Percentiles rank a stretch among this genome's conserved stretches.
phyloP scores from a whole-genome alignment of 495 filamentous ascomycete species.

The Rusavskia elegans region DNA sequence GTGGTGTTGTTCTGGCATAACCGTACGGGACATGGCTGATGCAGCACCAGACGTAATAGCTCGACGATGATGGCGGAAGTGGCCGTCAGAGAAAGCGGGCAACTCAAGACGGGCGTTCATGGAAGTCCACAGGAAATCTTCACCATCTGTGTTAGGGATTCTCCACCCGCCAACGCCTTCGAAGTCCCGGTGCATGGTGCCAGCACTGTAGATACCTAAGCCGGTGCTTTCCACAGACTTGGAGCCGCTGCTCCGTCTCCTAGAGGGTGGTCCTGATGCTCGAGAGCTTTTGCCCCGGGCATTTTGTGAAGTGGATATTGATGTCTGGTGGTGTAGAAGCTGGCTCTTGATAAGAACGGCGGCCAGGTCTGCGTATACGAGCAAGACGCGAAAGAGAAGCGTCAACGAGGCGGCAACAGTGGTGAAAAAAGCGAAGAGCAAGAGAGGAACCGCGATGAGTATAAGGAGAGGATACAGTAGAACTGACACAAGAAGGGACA shows the following conservation, averaged over 20 bases:
- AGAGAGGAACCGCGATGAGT: conserved; percentile 51
- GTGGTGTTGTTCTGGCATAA: background rate
- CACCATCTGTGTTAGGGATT: conserved; percentile 22
- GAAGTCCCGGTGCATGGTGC: conserved; percentile 47
- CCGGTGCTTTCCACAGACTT: conserved; percentile 5
- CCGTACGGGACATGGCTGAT: background rate
- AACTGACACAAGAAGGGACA: conserved; percentile 29
- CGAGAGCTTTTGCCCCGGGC: conserved; percentile 13
- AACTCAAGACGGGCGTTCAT: conserved; percentile 61
- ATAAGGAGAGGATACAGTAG: conserved; percentile 47
- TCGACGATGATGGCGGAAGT: conserved; percentile 9
- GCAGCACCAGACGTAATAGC: conserved; percentile 10
- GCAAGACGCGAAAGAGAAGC: conserved; percentile 44
- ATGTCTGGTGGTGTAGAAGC: conserved; percentile 25
- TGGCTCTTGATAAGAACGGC: conserved; percentile 41
- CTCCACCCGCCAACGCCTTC: conserved; percentile 81
- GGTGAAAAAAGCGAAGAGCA: conserved; percentile 53
- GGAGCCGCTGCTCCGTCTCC: conserved; percentile 7
- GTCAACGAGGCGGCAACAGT: conserved; percentile 47
- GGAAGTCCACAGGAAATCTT: conserved; percentile 53
- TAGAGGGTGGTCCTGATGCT: background rate
- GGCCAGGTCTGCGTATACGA: conserved; percentile 56
- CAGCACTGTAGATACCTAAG: conserved; percentile 18
- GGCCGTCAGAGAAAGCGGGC: conserved; percentile 19
- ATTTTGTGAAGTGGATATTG: conserved; percentile 17